Percentiles rank a stretch among this genome's conserved stretches.
Conservation (phyloP, 805 yeast species). For the Yamadazyma insecticola region DNA sequence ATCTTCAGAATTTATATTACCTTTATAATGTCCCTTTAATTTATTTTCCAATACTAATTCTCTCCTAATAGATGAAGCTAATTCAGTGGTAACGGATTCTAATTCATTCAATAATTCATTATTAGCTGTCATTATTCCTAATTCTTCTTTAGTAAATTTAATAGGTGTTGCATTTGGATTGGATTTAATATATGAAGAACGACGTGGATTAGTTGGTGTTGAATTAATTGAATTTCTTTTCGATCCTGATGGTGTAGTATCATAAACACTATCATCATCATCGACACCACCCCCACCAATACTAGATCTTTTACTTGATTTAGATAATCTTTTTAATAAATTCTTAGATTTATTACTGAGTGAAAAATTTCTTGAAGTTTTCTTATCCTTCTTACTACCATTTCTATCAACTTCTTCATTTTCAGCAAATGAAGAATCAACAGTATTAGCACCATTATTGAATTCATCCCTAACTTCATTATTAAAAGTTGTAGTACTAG, state of each 20-base stretch:
- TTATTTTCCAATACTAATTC: conserved; percentile 58
- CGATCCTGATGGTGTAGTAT: conserved; percentile 10
- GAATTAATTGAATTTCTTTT: conserved; percentile 10
- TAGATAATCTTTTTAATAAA: conserved; percentile 31
- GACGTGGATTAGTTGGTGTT: conserved; percentile 4
- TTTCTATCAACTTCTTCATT: conserved; percentile 2
- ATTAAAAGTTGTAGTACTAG: conserved; percentile 3
- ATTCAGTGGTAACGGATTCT: conserved; percentile 63
- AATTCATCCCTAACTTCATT: not conserved
- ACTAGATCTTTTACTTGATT: conserved; percentile 18
- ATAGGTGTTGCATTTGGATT: conserved; percentile 8
- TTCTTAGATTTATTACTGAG: conserved; percentile 24
- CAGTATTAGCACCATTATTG: not conserved
- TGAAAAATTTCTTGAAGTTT: conserved; percentile 20
- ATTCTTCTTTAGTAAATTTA: conserved; percentile 53
- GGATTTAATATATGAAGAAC: conserved; percentile 7
- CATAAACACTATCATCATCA: conserved; percentile 8
- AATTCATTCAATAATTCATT: conserved; percentile 57
- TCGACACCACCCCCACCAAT: conserved; percentile 2
- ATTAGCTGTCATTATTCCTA: conserved; percentile 58
- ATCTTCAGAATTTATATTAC: conserved; percentile 3
- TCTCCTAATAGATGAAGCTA: conserved; percentile 67
- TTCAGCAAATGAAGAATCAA: conserved; percentile 1
- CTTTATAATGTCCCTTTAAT: conserved; percentile 14
- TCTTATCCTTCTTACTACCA: conserved; percentile 6